Percentiles rank a stretch among this genome's conserved stretches.
phyloP scores from a whole-genome alignment of 768 basidiomycete species.

The Lactifluus rugatus region DNA sequence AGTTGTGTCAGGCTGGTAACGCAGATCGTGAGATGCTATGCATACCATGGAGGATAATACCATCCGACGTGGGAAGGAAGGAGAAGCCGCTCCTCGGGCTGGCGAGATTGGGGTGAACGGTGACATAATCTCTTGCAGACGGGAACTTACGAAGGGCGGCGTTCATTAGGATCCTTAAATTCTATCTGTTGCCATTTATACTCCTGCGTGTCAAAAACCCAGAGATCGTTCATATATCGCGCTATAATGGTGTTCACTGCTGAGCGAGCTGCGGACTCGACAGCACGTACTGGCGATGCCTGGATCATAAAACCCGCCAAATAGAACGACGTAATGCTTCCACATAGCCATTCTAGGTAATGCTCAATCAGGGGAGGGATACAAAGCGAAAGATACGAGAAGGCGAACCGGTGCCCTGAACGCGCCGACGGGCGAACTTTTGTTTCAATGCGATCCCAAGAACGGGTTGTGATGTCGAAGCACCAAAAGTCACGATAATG shows the following conservation, averaged over 20 bases:
- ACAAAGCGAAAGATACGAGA: not conserved
- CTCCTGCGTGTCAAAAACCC: constrained; percentile 79
- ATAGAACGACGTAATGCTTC: constrained; percentile 81
- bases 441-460: constrained; percentile 86
- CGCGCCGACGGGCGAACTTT: constrained; percentile 71
- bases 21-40: not conserved
- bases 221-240: constrained; percentile 73
- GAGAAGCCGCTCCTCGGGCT: constrained; percentile 80
- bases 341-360: constrained; percentile 70
- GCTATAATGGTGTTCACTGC: constrained; percentile 33
- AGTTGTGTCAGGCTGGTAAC: not conserved
- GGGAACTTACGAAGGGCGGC: constrained; percentile 58
- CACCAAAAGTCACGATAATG: constrained; percentile 88
- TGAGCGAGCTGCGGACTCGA: not conserved
- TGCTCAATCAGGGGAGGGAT: not conserved
- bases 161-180: constrained; percentile 52
- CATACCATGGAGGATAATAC: constrained; percentile 69
- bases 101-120: not conserved
- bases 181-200: constrained; percentile 80
- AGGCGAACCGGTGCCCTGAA: constrained; percentile 65
- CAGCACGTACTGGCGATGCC: constrained; percentile 59
- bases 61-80: constrained; percentile 67
- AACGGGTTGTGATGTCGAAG: constrained; percentile 68
- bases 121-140: not conserved
- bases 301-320: constrained; percentile 87